Evolutionary conservation across 768 basidiomycete genomes (phyloP).

Genomic region (Russula brevipes): DNA sequence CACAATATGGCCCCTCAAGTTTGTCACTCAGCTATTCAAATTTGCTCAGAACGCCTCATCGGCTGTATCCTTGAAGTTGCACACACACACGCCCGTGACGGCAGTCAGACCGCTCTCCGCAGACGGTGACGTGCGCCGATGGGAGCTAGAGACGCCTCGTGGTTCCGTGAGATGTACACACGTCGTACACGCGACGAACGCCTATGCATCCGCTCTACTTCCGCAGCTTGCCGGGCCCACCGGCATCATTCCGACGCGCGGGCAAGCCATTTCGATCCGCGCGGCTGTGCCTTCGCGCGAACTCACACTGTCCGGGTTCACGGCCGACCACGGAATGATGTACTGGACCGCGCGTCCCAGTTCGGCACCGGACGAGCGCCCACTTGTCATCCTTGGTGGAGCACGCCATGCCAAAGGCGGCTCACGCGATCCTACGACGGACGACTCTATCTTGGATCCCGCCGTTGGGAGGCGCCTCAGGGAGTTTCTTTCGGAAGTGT

Average conservation of each 20-base stretch:
- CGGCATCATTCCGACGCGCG: constrained; percentile 66
- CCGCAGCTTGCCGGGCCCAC: constrained; percentile 52
- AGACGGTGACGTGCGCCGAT: constrained; percentile 35
- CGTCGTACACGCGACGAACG: constrained; percentile 86
- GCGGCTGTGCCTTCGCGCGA: constrained; percentile 37
- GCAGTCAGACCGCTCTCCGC: constrained; percentile 33
- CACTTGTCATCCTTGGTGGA: constrained; percentile 71
- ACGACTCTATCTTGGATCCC: constrained; percentile 53
- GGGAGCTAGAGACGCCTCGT: constrained; percentile 60
- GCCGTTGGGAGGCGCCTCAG: constrained; percentile 46
- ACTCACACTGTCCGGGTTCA: constrained; percentile 36
- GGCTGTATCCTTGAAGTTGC: constrained; percentile 46
- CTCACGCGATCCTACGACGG: constrained; percentile 47
- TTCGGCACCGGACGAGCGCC: constrained; percentile 33
- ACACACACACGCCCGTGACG: constrained; percentile 70
- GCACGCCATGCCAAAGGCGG: constrained; percentile 45
- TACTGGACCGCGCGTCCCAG: constrained; percentile 79
- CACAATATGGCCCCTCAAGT: constrained; percentile 77
- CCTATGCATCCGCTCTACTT: constrained; percentile 71
- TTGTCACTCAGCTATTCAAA: constrained; percentile 63
- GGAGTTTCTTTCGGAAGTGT: constrained; percentile 54
- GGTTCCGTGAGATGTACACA: constrained; percentile 55
- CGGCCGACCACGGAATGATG: constrained; percentile 48
- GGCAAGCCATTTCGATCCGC: constrained; percentile 54
- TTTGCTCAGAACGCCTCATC: constrained; percentile 34